Percentiles rank a stretch among this genome's conserved stretches.
Conservation (phyloP, 2,329 filamentous ascomycete genomes). For the Ophioceras dolichostomum region DNA sequence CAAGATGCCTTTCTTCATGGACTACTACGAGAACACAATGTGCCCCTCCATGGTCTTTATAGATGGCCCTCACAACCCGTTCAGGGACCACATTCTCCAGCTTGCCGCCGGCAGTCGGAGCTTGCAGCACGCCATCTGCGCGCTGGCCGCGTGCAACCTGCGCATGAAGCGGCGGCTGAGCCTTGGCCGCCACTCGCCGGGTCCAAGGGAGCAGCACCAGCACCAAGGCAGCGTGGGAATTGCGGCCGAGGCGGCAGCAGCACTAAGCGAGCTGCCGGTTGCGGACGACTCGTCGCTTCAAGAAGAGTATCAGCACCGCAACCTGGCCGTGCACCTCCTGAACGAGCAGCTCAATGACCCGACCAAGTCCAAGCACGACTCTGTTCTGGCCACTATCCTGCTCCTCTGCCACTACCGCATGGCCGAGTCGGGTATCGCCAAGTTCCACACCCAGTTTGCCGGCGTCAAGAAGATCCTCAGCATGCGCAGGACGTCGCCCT, state of each 20-base stretch:
- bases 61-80: constrained; percentile 77
- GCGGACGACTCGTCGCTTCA: constrained; percentile 53
- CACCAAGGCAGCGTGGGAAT: constrained; percentile 14
- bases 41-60: constrained; percentile 87
- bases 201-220: constrained; percentile 36
- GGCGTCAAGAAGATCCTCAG: constrained; percentile 84
- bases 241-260: background rate
- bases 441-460: constrained; percentile 87
- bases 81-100: constrained; percentile 68
- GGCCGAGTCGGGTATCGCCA: constrained; percentile 83
- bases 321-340: constrained; percentile 65
- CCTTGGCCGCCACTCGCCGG: constrained; percentile 41
- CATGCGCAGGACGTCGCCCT: constrained; percentile 48
- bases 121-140: constrained; percentile 86
- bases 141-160: constrained; percentile 77
- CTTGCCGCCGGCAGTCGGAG: constrained; percentile 68
- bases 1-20: constrained; percentile 78
- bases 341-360: constrained; percentile 76
- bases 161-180: constrained; percentile 68
- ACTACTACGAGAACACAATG: constrained; percentile 89
- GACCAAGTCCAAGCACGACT: constrained; percentile 66
- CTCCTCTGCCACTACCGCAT: constrained; percentile 87
- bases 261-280: constrained; percentile 20
- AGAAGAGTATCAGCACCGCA: constrained; percentile 74
- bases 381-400: constrained; percentile 75